Conservation (phyloP, 441 rosid genomes). For the Erodium chrysanthum region DNA sequence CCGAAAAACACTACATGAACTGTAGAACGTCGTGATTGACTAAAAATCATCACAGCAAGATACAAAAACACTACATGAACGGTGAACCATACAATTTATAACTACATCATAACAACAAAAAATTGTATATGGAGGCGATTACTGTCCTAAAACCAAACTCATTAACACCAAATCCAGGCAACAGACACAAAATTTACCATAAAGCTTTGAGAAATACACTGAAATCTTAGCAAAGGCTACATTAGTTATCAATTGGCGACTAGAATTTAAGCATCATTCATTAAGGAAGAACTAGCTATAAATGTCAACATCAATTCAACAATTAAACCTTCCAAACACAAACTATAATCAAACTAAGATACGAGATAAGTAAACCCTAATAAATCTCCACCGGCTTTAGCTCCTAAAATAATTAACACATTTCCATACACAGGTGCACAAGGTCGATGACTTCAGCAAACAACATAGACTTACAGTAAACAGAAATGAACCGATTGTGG, state of each 20-base stretch:
- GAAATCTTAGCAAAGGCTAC: too few species aligned
- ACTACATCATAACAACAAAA: not conserved
- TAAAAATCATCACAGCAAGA: not conserved
- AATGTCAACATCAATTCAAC: not conserved
- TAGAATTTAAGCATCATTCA: too few species aligned
- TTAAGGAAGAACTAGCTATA: too few species aligned
- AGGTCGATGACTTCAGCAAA: not conserved
- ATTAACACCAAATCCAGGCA: not conserved
- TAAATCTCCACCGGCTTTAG: not conserved
- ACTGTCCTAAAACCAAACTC: not conserved
- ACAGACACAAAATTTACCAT: not conserved
- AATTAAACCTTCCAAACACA: not conserved
- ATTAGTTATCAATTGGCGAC: too few species aligned
- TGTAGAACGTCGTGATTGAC: not conserved
- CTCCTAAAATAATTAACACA: not conserved
- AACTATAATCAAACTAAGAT: not conserved
- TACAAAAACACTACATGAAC: not conserved
- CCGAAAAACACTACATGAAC: not conserved
- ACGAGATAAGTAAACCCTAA: not conserved
- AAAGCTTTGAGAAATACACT: not conserved
- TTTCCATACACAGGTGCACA: not conserved
- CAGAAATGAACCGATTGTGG: not conserved
- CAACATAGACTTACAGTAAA: not conserved
- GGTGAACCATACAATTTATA: not conserved
- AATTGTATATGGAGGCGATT: too few species aligned